These are phyloP conservation scores for Aspergillus ibericus DNA, from an alignment of 2,329 filamentous ascomycete genomes.

Conservation along the genomic window DNA sequence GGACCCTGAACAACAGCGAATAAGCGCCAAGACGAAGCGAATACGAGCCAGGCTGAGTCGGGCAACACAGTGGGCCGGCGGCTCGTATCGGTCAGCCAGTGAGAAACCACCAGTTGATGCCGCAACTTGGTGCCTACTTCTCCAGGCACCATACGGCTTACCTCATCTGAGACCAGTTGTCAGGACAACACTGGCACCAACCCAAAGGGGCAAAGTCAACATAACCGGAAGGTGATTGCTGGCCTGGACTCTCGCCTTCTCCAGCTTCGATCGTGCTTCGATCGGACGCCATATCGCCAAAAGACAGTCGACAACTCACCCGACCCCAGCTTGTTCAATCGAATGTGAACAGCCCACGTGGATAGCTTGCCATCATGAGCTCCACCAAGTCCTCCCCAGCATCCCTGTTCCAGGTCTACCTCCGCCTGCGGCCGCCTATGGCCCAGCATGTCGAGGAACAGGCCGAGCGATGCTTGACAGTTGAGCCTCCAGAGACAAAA, in stretches of 20 bases:
- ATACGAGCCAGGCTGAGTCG: slow-evolving; percentile 19
- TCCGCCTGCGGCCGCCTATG: slow-evolving; percentile 73
- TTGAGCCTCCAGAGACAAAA: slow-evolving; percentile 58
- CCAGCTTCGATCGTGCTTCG: slow-evolving; percentile 1
- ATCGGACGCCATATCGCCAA: neutral
- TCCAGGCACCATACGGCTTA: neutral
- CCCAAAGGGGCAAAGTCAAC: slow-evolving; percentile 11
- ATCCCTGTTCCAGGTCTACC: slow-evolving; percentile 84
- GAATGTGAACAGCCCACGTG: neutral
- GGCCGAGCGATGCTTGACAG: slow-evolving; percentile 70
- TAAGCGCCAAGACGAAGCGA: slow-evolving; percentile 5
- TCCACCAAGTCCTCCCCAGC: slow-evolving; percentile 51
- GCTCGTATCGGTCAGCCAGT: too few species aligned
- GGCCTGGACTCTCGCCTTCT: slow-evolving; percentile 3
- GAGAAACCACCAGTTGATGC: neutral
- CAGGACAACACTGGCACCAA: slow-evolving; percentile 17
- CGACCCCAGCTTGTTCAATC: slow-evolving; percentile 2
- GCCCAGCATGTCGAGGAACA: slow-evolving; percentile 40
- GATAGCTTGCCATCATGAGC: slow-evolving; percentile 35
- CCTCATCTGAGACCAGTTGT: neutral
- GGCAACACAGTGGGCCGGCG: too few species aligned
- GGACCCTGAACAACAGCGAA: neutral
- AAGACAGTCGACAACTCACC: neutral
- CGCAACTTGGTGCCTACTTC: slow-evolving; percentile 7
- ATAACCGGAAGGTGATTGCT: slow-evolving; percentile 9